Evolutionary conservation across 2,329 filamentous ascomycete species (phyloP).

Genomic region (Fusarium illudens): DNA sequence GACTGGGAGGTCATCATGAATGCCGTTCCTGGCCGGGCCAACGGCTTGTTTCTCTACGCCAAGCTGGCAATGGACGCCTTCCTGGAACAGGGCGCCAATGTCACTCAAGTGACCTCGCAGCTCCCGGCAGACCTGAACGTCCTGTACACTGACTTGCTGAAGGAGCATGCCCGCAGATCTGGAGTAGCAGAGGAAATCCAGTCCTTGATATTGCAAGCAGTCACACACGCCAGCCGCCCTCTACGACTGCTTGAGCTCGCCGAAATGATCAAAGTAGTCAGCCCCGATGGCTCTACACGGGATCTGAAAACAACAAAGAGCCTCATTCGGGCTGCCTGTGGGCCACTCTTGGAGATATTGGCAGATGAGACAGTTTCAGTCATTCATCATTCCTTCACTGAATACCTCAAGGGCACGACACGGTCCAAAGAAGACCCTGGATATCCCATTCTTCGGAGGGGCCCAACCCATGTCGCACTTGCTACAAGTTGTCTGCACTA

Average conservation of each 20-base stretch:
- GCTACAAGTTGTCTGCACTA: slow-evolving; percentile 22
- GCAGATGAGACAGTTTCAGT: slow-evolving; percentile 28
- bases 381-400: slow-evolving; percentile 29
- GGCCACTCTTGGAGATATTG: slow-evolving; percentile 21
- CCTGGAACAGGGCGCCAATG: background rate
- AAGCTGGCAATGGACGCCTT: slow-evolving; percentile 27
- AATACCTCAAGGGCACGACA: slow-evolving; percentile 21
- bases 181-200: background rate
- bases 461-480: slow-evolving; percentile 8
- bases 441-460: slow-evolving; percentile 7
- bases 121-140: slow-evolving; percentile 14
- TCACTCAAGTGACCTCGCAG: background rate
- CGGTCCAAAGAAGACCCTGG: background rate
- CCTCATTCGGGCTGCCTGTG: slow-evolving; percentile 10
- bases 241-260: slow-evolving; percentile 27
- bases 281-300: background rate
- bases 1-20: slow-evolving; percentile 10
- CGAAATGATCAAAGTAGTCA: slow-evolving; percentile 5
- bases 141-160: slow-evolving; percentile 14
- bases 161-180: slow-evolving; percentile 15
- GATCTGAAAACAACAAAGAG: slow-evolving; percentile 15
- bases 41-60: slow-evolving; percentile 30
- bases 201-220: slow-evolving; percentile 10
- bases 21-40: slow-evolving; percentile 5
- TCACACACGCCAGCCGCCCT: slow-evolving; percentile 22